These are phyloP conservation scores for Aspergillus panamensis DNA, from an alignment of 495 filamentous ascomycete species.

Conservation along the genomic window DNA sequence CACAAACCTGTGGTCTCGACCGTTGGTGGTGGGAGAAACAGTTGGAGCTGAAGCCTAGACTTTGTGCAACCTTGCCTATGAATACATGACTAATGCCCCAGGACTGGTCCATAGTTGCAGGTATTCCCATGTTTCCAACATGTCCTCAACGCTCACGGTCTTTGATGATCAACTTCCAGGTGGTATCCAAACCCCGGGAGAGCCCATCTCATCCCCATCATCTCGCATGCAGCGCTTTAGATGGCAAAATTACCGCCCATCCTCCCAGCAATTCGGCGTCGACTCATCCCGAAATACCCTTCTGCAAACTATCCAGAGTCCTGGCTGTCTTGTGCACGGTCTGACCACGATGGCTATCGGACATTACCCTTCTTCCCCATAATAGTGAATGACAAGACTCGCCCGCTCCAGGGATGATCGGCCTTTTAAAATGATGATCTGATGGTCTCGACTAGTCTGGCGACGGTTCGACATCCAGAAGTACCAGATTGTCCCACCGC, in stretches of 20 bases:
- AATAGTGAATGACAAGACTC: background rate
- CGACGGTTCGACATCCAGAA: background rate
- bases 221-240: background rate
- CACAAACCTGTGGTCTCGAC: background rate
- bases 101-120: too few species aligned
- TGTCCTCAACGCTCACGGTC: background rate
- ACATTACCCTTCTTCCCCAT: too few species aligned
- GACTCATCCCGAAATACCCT: background rate
- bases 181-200: background rate
- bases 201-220: background rate
- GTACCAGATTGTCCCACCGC: background rate
- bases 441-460: background rate
- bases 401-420: background rate
- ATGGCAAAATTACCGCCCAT: background rate
- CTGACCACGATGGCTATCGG: too few species aligned
- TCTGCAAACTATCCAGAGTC: background rate
- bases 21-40: background rate
- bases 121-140: background rate
- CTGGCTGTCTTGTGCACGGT: background rate
- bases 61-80: background rate
- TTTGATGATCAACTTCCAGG: background rate
- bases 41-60: background rate
- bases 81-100: background rate
- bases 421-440: slow-evolving; percentile 5
- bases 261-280: background rate